Percentiles rank a stretch among this genome's conserved stretches.
These are phyloP conservation scores for Aquilaria yunnanensis DNA, from an alignment of 345 rosid genomes.

Conservation along the genomic window DNA sequence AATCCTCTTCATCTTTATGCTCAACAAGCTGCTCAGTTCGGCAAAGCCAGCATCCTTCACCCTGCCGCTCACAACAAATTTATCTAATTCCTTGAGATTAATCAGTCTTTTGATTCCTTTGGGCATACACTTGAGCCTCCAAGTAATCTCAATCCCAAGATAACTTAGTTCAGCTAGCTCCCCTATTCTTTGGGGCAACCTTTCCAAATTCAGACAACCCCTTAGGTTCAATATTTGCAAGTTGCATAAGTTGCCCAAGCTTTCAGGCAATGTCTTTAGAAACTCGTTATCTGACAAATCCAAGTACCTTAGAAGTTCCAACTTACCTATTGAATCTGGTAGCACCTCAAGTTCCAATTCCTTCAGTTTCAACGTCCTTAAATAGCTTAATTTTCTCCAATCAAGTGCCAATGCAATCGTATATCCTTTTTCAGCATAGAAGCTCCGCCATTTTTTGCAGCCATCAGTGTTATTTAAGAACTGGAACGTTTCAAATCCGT, in stretches of 20 bases:
- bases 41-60: neutral
- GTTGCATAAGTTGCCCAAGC: slow-evolving; percentile 10
- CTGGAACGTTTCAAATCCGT: too few relatives aligned
- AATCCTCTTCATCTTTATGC: neutral
- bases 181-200: slow-evolving; percentile 11
- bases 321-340: slow-evolving; percentile 4
- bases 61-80: neutral
- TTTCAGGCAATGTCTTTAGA: slow-evolving; percentile 13
- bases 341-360: neutral
- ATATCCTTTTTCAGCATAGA: too few relatives aligned
- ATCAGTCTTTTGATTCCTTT: slow-evolving; percentile 8
- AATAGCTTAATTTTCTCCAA: slow-evolving; percentile 3
- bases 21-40: neutral
- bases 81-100: neutral
- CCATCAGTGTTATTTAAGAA: too few relatives aligned
- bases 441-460: too few relatives aligned
- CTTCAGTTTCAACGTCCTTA: slow-evolving; percentile 13
- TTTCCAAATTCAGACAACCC: neutral
- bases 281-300: slow-evolving; percentile 1
- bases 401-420: neutral
- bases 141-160: neutral
- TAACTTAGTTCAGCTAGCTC: neutral
- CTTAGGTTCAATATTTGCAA: slow-evolving; percentile 2
- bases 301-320: slow-evolving; percentile 17
- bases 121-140: neutral